Base-by-base conservation (phyloP, 352 stramenopile genomes). In the Phytophthora megakarya region DNA sequence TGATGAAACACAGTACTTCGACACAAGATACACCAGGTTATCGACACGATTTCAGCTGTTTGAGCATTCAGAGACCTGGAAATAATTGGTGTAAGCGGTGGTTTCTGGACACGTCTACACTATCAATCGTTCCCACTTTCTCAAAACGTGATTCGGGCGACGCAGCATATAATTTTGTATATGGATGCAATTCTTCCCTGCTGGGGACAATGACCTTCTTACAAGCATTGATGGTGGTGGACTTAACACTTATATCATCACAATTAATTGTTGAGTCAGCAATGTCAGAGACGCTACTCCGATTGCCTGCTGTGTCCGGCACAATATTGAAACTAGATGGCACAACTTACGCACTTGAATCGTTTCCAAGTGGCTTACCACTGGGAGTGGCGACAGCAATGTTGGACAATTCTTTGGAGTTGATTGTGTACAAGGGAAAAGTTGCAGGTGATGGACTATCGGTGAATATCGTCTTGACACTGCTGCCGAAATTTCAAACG, bases 41-140 rank as follows among this genome's bases (percentile, higher is more conserved):
- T 49, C 25, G 3, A 28, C 37, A 37, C 7, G 30, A 12, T 35
- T 19, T 40, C 2, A 40, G 35, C 16, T 9, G 12, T 19, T 40
- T 19, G 35, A 19, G 12, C 10, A 38, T 4, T 38, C 3, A 18
- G 28, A 38, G 9, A 47, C 18, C 16, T 48, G n/a, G 49, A 11
- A 9, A 9, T 9, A 18, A 12, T 13, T 58, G 50, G 50, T 40
- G 18, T 12, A 28, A 26, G 7, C 50, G 50, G 15, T 58, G 50
- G 50, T 49, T 58, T 25, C 45, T 58, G 22, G 50, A 48, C 11
- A 10, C 50, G 16, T n/a, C 50, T n/a, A 49, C 50, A 16, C 37
- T 58, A 13, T 58, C 35, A 40, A 19, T 40, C 7, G 19, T 11
- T 12, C 35, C 35, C 35, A 40, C 7, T 40, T 40, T 8, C 35